A percentile compares a stretch with the other conserved stretches of the same genome.
phyloP scores from a whole-genome alignment of 1,139 yeast genomes.

The Meyerozyma carpophila region DNA sequence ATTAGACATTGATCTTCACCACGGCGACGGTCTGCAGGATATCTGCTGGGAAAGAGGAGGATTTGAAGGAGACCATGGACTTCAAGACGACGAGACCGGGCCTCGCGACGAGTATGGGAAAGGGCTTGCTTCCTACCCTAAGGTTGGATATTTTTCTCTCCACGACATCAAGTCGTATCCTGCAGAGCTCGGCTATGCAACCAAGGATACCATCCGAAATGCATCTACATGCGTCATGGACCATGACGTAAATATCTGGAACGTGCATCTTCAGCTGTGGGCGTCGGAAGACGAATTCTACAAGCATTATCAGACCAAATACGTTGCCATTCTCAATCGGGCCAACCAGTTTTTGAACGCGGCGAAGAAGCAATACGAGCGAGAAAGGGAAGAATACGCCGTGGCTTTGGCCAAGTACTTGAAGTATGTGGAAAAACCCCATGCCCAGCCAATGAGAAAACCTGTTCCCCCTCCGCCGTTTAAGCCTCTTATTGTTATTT shows the following conservation, averaged over 20 bases:
- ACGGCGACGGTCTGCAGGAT: constrained; percentile 91
- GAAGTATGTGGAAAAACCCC: constrained; percentile 26
- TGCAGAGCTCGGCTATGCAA: constrained; percentile 74
- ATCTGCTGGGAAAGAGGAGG: constrained; percentile 81
- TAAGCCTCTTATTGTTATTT: constrained; percentile 65
- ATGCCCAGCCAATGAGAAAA: constrained; percentile 15
- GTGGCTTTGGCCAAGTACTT: constrained; percentile 22
- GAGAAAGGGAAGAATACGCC: constrained; percentile 29
- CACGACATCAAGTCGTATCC: constrained; percentile 89
- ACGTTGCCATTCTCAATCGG: constrained; percentile 56
- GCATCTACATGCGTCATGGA: constrained; percentile 81
- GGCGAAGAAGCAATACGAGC: constrained; percentile 42
- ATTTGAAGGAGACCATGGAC: constrained; percentile 47
- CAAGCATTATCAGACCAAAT: constrained; percentile 55
- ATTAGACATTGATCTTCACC: constrained; percentile 80
- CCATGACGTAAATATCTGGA: constrained; percentile 80
- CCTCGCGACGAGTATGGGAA: constrained; percentile 52
- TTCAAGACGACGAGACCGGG: constrained; percentile 34
- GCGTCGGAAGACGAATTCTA: constrained; percentile 59
- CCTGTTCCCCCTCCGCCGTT: constrained; percentile 46
- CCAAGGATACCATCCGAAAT: constrained; percentile 63
- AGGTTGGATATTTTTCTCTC: constrained; percentile 77
- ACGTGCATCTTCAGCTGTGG: constrained; percentile 73
- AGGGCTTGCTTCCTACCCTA: constrained; percentile 49
- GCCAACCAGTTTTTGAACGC: constrained; percentile 63